A percentile compares a stretch with the other conserved stretches of the same genome.
phyloP scores from a whole-genome alignment of 768 basidiomycete species.

The Tubosaeta brunneosetosa region DNA sequence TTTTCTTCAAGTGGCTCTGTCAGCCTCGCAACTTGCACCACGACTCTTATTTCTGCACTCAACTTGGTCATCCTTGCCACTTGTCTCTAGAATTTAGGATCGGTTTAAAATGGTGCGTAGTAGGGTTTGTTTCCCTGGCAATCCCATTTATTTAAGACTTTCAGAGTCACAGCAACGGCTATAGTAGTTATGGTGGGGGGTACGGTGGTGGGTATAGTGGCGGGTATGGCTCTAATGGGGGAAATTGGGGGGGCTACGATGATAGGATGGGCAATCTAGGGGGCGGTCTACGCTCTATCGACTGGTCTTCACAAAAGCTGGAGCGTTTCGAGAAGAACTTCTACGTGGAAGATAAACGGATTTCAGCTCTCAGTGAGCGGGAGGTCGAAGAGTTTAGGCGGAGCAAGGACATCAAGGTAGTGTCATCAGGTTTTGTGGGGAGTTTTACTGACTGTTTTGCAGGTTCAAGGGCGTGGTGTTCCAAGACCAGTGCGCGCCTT shows the following conservation, averaged over 20 bases:
- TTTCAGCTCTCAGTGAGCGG: slow-evolving; percentile 68
- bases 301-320: slow-evolving; percentile 75
- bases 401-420: slow-evolving; percentile 81
- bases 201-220: slow-evolving; percentile 24
- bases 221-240: slow-evolving; percentile 27
- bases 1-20: slow-evolving; percentile 17
- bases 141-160: background rate
- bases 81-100: background rate
- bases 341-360: slow-evolving; percentile 85
- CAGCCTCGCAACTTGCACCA: slow-evolving; percentile 14
- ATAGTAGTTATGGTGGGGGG: slow-evolving; percentile 33
- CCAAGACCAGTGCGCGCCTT: slow-evolving; percentile 89
- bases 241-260: slow-evolving; percentile 34
- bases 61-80: background rate
- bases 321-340: slow-evolving; percentile 97
- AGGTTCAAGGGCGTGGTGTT: slow-evolving; percentile 81
- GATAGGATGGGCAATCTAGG: slow-evolving; percentile 83
- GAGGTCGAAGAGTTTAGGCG: slow-evolving; percentile 88
- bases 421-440: background rate
- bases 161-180: slow-evolving; percentile 33
- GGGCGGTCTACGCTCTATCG: slow-evolving; percentile 72
- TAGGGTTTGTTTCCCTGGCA: background rate
- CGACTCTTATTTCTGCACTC: slow-evolving; percentile 12
- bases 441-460: slow-evolving; percentile 1
- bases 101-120: slow-evolving; percentile 18